A percentile compares a stretch with the other conserved stretches of the same genome.
Evolutionary conservation across 2,329 filamentous ascomycete genomes (phyloP).

Genomic region (Penicillium expansum): DNA sequence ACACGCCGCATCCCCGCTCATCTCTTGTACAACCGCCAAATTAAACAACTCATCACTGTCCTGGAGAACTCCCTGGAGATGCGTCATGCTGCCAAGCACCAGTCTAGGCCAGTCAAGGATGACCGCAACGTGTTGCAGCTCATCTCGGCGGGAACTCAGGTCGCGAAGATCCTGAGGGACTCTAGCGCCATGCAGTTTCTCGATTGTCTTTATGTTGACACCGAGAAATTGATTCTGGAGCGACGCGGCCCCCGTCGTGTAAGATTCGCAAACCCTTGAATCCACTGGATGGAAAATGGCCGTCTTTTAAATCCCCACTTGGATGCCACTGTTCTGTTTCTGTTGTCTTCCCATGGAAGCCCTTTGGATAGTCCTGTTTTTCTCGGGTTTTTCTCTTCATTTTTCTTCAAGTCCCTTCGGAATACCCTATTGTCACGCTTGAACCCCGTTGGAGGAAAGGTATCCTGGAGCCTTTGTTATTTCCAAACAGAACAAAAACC

Average conservation of each 20-base stretch:
- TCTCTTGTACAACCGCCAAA: slow-evolving; percentile 83
- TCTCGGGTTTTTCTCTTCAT: not conserved
- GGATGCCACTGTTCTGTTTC: slow-evolving; percentile 1
- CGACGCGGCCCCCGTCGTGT: slow-evolving; percentile 46
- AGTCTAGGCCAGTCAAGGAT: slow-evolving; percentile 79
- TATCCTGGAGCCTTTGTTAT: not conserved
- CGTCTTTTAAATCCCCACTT: not conserved
- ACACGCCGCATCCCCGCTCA: slow-evolving; percentile 81
- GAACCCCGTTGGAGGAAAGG: not conserved
- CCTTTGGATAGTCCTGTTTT: slow-evolving; percentile 4
- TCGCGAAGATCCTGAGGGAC: slow-evolving; percentile 83
- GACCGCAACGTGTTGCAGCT: slow-evolving; percentile 85
- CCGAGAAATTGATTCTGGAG: slow-evolving; percentile 74
- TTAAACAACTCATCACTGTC: slow-evolving; percentile 86
- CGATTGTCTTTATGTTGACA: slow-evolving; percentile 76
- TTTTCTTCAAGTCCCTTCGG: slow-evolving; percentile 2
- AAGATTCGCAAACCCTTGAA: slow-evolving; percentile 35
- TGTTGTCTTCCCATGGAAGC: slow-evolving; percentile 1
- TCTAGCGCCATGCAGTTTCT: slow-evolving; percentile 78
- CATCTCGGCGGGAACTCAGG: slow-evolving; percentile 81
- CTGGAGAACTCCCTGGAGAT: slow-evolving; percentile 86
- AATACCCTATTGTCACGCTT: not conserved
- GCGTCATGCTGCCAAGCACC: slow-evolving; percentile 80
- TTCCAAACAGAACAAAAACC: not conserved
- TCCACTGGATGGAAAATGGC: slow-evolving; percentile 6